Base-by-base conservation (phyloP, 1,284 basidiomycete genomes). In the Anthracocystis setariae region DNA sequence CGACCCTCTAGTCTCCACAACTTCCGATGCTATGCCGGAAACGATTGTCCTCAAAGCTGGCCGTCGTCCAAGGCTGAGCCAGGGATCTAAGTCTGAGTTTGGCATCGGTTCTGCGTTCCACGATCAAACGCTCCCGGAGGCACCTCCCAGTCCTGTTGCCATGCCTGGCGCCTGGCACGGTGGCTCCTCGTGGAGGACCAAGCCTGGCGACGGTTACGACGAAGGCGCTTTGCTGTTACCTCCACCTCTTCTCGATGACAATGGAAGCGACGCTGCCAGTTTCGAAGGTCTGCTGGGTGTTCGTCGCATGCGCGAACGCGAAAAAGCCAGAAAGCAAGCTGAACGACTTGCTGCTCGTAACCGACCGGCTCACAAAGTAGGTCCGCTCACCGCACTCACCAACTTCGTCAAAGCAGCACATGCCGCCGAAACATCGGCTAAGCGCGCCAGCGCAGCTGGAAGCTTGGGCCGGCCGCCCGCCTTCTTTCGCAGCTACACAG, bases 391-490 rank as follows among this genome's bases (percentile, higher is more conserved):
- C 1, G 80, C 80, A 0, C 58, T 82, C 43, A 53, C 60, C 56
- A 80, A 82, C 46, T 82, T 82, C 59, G 78, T 82, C 27, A 74
- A 67, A 15, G 79, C 80, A 15, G 80, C 80, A 3, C 74, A 81
- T 45, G 79, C 80, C 3, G 77, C 78, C 10, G 79, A 81, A 23
- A 65, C 45, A 7, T 56, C 54, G 5, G 57, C 57, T 1, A 64
- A 61, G 38, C 51, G 67, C 8, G 50, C 38, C 8, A 51, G 40
- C n/a, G 37, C 38, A 3, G 13, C 13, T 7, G 42, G 52, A 20
- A 29, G 29, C 7, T 29, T 29, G 5, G 29, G 29, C 12, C 60
- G 29, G 8, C 39, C 67, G 9, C 67, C 61, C 17, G 33, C 52
- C 25, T 59, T 64, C 24, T 27, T 64, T 12, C 56, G 67, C 27